Evolutionary conservation across 108 stramenopile genomes (phyloP).

Genomic region (Fragilaria crotonensis): DNA sequence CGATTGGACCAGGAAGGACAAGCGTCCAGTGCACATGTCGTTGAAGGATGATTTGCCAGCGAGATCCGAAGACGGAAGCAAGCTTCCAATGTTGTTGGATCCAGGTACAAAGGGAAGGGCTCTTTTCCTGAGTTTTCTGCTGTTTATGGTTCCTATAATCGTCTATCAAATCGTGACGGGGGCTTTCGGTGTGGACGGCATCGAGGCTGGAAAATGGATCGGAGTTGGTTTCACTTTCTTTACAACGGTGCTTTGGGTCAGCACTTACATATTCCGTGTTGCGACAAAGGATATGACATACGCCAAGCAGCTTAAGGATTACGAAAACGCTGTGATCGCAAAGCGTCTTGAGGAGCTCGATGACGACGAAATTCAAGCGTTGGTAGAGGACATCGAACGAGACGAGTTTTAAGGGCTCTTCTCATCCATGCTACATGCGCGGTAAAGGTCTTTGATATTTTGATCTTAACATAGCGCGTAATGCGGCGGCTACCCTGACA

Average conservation of each 20-base stretch:
- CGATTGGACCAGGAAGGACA: neutral
- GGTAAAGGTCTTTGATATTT: no score
- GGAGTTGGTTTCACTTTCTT: constrained; percentile 74
- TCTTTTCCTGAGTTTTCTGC: constrained; percentile 57
- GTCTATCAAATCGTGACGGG: constrained; percentile 50
- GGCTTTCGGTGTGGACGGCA: constrained; percentile 55
- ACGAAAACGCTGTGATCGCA: constrained; percentile 95
- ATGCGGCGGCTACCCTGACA: no score
- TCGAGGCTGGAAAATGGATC: constrained; percentile 70
- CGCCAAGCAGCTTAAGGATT: constrained; percentile 91
- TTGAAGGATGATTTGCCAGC: neutral
- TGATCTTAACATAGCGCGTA: no score
- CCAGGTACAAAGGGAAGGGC: constrained; percentile 82
- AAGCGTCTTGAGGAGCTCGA: constrained; percentile 93
- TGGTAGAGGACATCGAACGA: constrained; percentile 84
- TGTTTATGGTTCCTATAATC: constrained; percentile 69
- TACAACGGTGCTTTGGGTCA: constrained; percentile 63
- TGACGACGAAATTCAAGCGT: constrained; percentile 89
- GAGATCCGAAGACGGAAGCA: neutral
- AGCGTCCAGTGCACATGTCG: neutral
- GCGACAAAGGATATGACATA: constrained; percentile 98
- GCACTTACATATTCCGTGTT: constrained; percentile 91
- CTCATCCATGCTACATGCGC: no score
- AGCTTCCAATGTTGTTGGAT: constrained; percentile 76
- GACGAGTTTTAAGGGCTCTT: constrained; percentile 37